Percentiles rank a stretch among this genome's conserved stretches.
These are phyloP conservation scores for Candida piceae DNA, from an alignment of 805 yeast genomes.

Conservation along the genomic window DNA sequence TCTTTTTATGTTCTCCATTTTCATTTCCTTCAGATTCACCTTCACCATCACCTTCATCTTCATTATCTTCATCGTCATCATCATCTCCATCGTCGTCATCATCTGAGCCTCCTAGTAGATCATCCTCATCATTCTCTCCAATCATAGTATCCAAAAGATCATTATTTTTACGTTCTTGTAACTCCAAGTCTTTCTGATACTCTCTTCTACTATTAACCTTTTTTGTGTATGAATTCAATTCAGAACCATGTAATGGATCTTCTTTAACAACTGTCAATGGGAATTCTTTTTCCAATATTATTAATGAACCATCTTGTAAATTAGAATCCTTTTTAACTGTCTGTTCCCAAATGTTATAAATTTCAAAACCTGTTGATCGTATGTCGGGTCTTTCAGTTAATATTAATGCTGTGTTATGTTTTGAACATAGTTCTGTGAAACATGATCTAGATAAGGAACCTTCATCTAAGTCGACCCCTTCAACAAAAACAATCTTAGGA, in stretches of 20 bases:
- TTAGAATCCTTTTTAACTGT: slow-evolving; percentile 32
- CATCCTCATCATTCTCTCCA: slow-evolving; percentile 25
- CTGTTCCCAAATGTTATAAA: slow-evolving; percentile 51
- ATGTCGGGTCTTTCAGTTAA: slow-evolving; percentile 61
- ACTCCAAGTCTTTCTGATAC: slow-evolving; percentile 29
- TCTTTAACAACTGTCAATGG: slow-evolving; percentile 38
- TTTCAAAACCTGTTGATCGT: slow-evolving; percentile 42
- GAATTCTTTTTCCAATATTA: slow-evolving; percentile 41
- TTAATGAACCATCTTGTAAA: slow-evolving; percentile 58
- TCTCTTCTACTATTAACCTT: slow-evolving; percentile 42
- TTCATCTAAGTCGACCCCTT: slow-evolving; percentile 58
- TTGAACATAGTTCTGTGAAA: slow-evolving; percentile 51
- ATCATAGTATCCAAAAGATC: slow-evolving; percentile 28
- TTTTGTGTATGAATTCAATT: slow-evolving; percentile 43
- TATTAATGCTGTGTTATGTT: slow-evolving; percentile 63
- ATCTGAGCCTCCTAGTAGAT: slow-evolving; percentile 15
- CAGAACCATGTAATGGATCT: slow-evolving; percentile 46
- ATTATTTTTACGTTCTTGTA: slow-evolving; percentile 29
- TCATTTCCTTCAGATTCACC: slow-evolving; percentile 29
- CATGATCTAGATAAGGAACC: slow-evolving; percentile 59
- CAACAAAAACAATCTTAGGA: slow-evolving; percentile 75
- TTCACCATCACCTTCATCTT: slow-evolving; percentile 28
- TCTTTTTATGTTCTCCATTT: slow-evolving; percentile 30
- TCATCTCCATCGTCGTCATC: slow-evolving; percentile 27
- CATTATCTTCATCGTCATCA: slow-evolving; percentile 14